phyloP scores from a whole-genome alignment of 192 early-diverging fungal species.

The Entrophospora sp. region DNA sequence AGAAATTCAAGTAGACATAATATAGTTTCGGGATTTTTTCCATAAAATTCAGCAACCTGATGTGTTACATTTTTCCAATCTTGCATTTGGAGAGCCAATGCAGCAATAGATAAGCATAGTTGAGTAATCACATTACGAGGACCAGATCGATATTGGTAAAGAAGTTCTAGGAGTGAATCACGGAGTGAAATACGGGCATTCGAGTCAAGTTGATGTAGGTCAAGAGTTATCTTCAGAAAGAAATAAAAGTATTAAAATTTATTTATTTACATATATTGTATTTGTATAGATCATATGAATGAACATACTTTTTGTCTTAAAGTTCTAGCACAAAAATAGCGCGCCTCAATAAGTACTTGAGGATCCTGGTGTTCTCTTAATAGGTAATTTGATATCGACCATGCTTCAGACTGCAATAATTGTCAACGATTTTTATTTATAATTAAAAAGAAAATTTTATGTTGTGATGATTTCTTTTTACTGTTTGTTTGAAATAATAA shows the following conservation, averaged over 20 bases:
- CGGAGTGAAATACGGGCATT: conserved; percentile 55
- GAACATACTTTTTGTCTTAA: conserved; percentile 68
- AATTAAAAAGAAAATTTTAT: conserved; percentile 4
- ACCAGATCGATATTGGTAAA: conserved; percentile 46
- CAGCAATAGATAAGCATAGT: conserved; percentile 75
- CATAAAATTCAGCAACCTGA: conserved; percentile 64
- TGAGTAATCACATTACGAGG: conserved; percentile 66
- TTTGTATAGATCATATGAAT: background rate
- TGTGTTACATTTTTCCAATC: conserved; percentile 76
- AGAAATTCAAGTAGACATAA: conserved; percentile 71
- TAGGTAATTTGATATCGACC: conserved; percentile 68
- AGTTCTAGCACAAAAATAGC: conserved; percentile 84
- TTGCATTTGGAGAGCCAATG: conserved; percentile 67
- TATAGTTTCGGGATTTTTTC: conserved; percentile 50
- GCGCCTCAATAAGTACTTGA: conserved; percentile 36
- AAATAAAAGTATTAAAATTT: background rate
- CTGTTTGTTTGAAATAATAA: background rate
- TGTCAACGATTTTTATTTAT: background rate
- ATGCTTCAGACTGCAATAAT: conserved; percentile 63
- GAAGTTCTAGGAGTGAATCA: conserved; percentile 68
- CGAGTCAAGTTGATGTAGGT: conserved; percentile 66
- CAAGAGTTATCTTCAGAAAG: conserved; percentile 53
- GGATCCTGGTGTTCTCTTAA: conserved; percentile 39
- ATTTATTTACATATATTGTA: background rate
- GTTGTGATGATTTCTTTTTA: conserved; percentile 5